Evolutionary conservation across 2,329 filamentous ascomycete genomes (phyloP).

Genomic region (Arthrobotrys conoides): DNA sequence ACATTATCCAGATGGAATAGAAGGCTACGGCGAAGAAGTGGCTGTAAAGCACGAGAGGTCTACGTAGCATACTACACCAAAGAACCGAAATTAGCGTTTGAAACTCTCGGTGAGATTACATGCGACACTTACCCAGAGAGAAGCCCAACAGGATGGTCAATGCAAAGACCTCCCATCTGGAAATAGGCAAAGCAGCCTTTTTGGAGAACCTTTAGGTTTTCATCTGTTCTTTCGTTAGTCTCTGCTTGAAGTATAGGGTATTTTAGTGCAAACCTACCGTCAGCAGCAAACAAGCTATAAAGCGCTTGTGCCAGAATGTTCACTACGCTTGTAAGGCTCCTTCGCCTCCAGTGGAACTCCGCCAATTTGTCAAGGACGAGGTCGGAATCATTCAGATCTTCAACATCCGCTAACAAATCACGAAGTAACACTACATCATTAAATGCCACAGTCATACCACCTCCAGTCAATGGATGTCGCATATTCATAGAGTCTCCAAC

Average conservation of each 20-base stretch:
- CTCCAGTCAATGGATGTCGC: conserved; percentile 97
- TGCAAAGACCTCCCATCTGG: conserved; percentile 77
- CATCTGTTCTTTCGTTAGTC: conserved; percentile 68
- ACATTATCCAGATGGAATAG: conserved; percentile 82
- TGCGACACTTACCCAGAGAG: conserved; percentile 74
- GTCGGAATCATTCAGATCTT: conserved; percentile 77
- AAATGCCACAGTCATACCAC: conserved; percentile 97
- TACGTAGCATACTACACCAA: conserved; percentile 74
- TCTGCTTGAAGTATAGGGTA: background rate
- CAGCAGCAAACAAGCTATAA: conserved; percentile 90
- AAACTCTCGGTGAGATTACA: background rate
- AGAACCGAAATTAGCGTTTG: conserved; percentile 7
- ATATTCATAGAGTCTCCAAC: conserved; percentile 98
- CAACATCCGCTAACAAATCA: conserved; percentile 78
- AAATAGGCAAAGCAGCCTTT: conserved; percentile 95
- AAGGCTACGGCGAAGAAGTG: conserved; percentile 97
- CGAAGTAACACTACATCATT: conserved; percentile 88
- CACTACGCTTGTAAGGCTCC: conserved; percentile 85
- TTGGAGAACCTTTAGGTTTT: conserved; percentile 83
- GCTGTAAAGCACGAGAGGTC: conserved; percentile 83
- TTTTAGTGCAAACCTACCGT: conserved; percentile 69
- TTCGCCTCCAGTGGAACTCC: conserved; percentile 88
- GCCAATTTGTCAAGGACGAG: conserved; percentile 79
- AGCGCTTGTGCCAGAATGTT: conserved; percentile 98
- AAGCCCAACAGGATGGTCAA: conserved; percentile 84